Conservation (phyloP, 1,284 basidiomycete species). For the Leccinum fuscescens region DNA sequence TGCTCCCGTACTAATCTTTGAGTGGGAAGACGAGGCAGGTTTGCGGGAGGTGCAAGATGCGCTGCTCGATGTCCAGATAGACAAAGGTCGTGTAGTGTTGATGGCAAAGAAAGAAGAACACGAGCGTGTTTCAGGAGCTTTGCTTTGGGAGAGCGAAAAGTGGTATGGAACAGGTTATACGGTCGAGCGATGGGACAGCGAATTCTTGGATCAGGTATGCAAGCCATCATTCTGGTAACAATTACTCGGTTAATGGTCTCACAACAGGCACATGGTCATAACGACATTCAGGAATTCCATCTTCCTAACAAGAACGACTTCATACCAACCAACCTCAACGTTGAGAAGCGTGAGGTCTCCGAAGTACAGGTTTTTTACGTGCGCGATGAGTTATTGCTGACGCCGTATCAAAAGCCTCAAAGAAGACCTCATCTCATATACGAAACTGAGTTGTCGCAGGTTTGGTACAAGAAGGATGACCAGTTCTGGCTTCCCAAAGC, state of each 20-base stretch:
- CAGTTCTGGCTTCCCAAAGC: constrained; percentile 93
- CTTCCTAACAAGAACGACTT: constrained; percentile 89
- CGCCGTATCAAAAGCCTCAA: constrained; percentile 49
- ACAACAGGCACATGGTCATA: constrained; percentile 52
- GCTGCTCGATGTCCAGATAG: constrained; percentile 43
- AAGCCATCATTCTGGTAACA: not conserved
- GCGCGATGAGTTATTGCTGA: constrained; percentile 1
- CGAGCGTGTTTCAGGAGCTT: constrained; percentile 47
- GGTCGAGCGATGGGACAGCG: constrained; percentile 64
- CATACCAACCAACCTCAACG: constrained; percentile 84
- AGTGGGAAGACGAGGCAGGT: constrained; percentile 66
- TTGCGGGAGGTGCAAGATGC: constrained; percentile 62
- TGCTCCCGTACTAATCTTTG: constrained; percentile 72
- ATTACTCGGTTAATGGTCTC: constrained; percentile 7
- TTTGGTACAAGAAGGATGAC: constrained; percentile 98
- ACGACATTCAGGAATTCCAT: constrained; percentile 65
- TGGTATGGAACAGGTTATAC: constrained; percentile 87
- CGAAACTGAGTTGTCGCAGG: constrained; percentile 65
- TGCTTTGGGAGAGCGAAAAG: constrained; percentile 70
- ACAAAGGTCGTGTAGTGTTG: constrained; percentile 69
- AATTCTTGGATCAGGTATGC: constrained; percentile 62
- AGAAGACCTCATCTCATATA: constrained; percentile 75
- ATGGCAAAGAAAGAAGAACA: constrained; percentile 75
- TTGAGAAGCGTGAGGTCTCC: constrained; percentile 67
- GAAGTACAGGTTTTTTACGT: constrained; percentile 44